A percentile compares a stretch with the other conserved stretches of the same genome.
Conservation (phyloP, 805 yeast genomes). For the Saturnispora dispora region DNA sequence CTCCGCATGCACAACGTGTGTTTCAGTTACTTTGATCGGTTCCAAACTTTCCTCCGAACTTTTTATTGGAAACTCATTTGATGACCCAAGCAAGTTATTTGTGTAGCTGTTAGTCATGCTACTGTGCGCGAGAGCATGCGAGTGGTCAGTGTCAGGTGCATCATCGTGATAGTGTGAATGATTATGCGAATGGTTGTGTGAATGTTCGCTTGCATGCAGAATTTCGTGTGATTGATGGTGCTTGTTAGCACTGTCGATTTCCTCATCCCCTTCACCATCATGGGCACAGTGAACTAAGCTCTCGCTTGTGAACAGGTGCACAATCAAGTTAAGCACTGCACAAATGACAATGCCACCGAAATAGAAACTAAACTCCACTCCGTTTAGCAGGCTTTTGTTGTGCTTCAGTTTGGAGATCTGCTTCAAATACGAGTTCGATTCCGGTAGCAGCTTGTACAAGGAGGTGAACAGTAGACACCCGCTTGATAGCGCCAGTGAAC, state of each 20-base stretch:
- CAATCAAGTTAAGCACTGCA: conserved; percentile 46
- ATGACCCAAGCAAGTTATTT: neutral
- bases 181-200: conserved; percentile 14
- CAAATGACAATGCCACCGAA: conserved; percentile 54
- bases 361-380: conserved; percentile 33
- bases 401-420: conserved; percentile 22
- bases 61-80: neutral
- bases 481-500: conserved; percentile 65
- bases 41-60: neutral
- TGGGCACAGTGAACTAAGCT: conserved; percentile 84
- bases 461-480: conserved; percentile 82
- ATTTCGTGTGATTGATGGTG: conserved; percentile 7
- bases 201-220: conserved; percentile 6
- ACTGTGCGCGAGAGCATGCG: neutral
- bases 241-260: neutral
- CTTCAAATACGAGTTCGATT: conserved; percentile 40
- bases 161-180: conserved; percentile 12
- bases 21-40: conserved; percentile 1
- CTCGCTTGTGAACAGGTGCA: conserved; percentile 71
- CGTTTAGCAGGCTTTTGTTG: conserved; percentile 27
- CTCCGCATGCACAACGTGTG: neutral
- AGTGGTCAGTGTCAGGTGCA: neutral
- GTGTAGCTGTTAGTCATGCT: neutral
- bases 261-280: conserved; percentile 18
- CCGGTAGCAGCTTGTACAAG: conserved; percentile 68